Conservation (phyloP, 345 rosid genomes). For the Acer campestre region DNA sequence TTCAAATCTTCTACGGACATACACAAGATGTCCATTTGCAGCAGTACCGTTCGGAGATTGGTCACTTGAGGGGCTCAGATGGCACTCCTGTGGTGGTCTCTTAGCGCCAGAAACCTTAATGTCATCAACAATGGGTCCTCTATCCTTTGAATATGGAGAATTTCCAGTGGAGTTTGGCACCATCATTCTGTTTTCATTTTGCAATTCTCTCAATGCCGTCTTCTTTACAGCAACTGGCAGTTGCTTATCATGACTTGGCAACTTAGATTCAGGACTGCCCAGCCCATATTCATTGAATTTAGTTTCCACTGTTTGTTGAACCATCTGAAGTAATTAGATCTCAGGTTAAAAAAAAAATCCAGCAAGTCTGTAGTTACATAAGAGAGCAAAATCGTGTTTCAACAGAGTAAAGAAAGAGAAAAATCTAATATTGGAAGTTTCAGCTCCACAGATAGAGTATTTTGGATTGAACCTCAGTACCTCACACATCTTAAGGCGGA, state of each 20-base stretch:
- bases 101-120: slow-evolving; percentile 57
- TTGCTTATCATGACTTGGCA: slow-evolving; percentile 43
- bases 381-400: slow-evolving; percentile 4
- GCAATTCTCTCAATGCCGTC: slow-evolving; percentile 61
- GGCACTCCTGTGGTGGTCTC: slow-evolving; percentile 46
- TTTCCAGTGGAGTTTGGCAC: slow-evolving; percentile 35
- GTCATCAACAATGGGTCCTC: slow-evolving; percentile 36
- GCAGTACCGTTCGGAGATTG: slow-evolving; percentile 47
- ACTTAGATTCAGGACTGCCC: slow-evolving; percentile 39
- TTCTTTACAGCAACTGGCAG: slow-evolving; percentile 45
- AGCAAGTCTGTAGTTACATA: background rate
- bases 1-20: slow-evolving; percentile 80
- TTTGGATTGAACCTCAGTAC: background rate
- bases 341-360: background rate
- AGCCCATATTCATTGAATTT: slow-evolving; percentile 43
- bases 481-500: background rate
- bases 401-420: background rate
- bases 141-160: slow-evolving; percentile 46
- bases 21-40: slow-evolving; percentile 65
- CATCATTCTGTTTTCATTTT: slow-evolving; percentile 54
- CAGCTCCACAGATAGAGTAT: background rate
- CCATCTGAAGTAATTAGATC: slow-evolving; percentile 38
- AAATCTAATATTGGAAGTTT: background rate
- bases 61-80: slow-evolving; percentile 35
- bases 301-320: slow-evolving; percentile 50